A percentile compares a stretch with the other conserved stretches of the same genome.
Evolutionary conservation across 495 filamentous ascomycete species (phyloP).

Genomic region (Penicillium antarcticum): DNA sequence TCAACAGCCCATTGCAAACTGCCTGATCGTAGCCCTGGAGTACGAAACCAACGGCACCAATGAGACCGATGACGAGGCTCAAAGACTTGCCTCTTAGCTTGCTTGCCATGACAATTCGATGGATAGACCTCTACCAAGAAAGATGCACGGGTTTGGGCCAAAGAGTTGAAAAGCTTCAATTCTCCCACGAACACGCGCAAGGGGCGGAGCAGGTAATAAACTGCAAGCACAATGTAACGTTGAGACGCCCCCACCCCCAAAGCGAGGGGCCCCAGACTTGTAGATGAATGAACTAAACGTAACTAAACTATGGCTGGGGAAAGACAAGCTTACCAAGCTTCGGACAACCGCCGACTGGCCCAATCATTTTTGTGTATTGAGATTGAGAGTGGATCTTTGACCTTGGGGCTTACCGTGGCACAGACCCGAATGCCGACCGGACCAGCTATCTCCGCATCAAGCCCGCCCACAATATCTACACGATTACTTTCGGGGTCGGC

Average conservation of each 20-base stretch:
- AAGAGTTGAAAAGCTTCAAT: not conserved
- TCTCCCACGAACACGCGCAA: not conserved
- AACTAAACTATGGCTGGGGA: not conserved
- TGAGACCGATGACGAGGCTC: slow-evolving; percentile 10
- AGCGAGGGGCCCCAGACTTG: slow-evolving; percentile 1
- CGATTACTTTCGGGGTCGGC: not conserved
- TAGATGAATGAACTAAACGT: too few relatives aligned
- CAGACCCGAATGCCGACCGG: not conserved
- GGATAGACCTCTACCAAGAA: too few relatives aligned
- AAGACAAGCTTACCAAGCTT: slow-evolving; percentile 4
- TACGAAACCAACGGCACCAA: slow-evolving; percentile 29
- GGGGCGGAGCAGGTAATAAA: too few relatives aligned
- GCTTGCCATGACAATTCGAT: not conserved
- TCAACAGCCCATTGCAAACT: slow-evolving; percentile 32
- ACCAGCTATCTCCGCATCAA: not conserved
- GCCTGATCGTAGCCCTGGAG: slow-evolving; percentile 50
- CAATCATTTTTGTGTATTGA: not conserved
- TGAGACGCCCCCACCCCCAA: not conserved
- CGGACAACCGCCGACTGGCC: not conserved
- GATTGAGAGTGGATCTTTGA: not conserved
- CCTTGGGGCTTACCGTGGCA: not conserved
- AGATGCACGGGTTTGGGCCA: not conserved
- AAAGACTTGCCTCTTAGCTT: slow-evolving; percentile 15
- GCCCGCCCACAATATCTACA: not conserved
- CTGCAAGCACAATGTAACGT: not conserved